A percentile compares a stretch with the other conserved stretches of the same genome.
These are phyloP conservation scores for Ophiosphaerella narmari DNA, from an alignment of 2,329 filamentous ascomycete species.

Conservation along the genomic window DNA sequence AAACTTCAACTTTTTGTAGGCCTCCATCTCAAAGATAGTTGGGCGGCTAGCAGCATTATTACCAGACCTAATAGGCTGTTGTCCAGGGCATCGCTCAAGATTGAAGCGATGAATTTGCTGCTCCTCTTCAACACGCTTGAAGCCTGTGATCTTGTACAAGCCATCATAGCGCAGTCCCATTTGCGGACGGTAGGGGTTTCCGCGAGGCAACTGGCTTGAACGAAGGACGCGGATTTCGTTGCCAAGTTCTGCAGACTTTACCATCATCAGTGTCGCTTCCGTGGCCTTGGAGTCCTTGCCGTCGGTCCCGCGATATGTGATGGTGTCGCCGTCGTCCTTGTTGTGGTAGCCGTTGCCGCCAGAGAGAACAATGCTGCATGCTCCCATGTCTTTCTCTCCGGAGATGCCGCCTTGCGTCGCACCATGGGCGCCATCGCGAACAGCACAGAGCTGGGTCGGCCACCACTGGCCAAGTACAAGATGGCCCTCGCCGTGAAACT, in stretches of 20 bases:
- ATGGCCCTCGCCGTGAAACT: slow-evolving; percentile 47
- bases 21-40: slow-evolving; percentile 31
- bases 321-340: slow-evolving; percentile 54
- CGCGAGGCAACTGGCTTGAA: slow-evolving; percentile 44
- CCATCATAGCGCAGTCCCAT: slow-evolving; percentile 63
- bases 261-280: slow-evolving; percentile 50
- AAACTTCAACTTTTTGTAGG: slow-evolving; percentile 24
- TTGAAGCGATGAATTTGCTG: slow-evolving; percentile 55
- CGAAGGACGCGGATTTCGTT: slow-evolving; percentile 58
- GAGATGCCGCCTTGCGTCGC: slow-evolving; percentile 53
- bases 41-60: slow-evolving; percentile 52
- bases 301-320: slow-evolving; percentile 60
- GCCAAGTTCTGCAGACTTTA: slow-evolving; percentile 43
- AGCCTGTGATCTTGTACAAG: slow-evolving; percentile 54
- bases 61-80: slow-evolving; percentile 54
- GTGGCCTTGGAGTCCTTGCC: slow-evolving; percentile 36
- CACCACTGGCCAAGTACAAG: slow-evolving; percentile 59
- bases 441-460: slow-evolving; percentile 56
- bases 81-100: slow-evolving; percentile 49
- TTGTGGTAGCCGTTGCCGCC: slow-evolving; percentile 54
- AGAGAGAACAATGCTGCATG: slow-evolving; percentile 61
- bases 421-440: slow-evolving; percentile 61
- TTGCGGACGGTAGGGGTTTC: slow-evolving; percentile 51
- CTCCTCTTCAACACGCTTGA: slow-evolving; percentile 45
- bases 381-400: slow-evolving; percentile 53